Evolutionary conservation across 352 stramenopile species (phyloP).

Genomic region (Detonula confervacea): DNA sequence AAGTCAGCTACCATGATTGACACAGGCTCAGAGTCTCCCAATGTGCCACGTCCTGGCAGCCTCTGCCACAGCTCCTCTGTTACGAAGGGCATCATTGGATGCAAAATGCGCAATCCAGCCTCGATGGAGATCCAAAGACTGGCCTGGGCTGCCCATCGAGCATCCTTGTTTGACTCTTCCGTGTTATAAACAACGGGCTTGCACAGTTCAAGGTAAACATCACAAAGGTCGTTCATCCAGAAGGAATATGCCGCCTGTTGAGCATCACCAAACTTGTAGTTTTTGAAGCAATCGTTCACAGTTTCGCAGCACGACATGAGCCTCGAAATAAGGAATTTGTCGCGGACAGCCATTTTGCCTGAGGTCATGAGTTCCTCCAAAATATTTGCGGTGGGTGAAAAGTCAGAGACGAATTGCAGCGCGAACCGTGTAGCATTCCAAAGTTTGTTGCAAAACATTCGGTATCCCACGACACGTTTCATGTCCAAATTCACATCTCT

Average conservation of each 20-base stretch:
- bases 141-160: slow-evolving; percentile 89
- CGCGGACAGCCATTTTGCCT: slow-evolving; percentile 83
- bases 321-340: slow-evolving; percentile 89
- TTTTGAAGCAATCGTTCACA: slow-evolving; percentile 88
- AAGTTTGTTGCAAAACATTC: slow-evolving; percentile 99
- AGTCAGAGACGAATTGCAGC: slow-evolving; percentile 93
- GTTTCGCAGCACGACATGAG: slow-evolving; percentile 82
- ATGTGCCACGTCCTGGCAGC: slow-evolving; percentile 84
- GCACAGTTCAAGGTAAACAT: slow-evolving; percentile 99
- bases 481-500: slow-evolving; percentile 99
- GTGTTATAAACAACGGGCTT: slow-evolving; percentile 96
- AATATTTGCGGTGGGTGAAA: slow-evolving; percentile 77
- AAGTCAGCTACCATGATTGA: slow-evolving; percentile 91
- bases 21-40: slow-evolving; percentile 74
- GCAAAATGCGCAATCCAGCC: slow-evolving; percentile 93
- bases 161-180: slow-evolving; percentile 80
- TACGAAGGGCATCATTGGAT: slow-evolving; percentile 99
- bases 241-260: slow-evolving; percentile 96
- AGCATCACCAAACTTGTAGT: slow-evolving; percentile 96
- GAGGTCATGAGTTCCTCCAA: slow-evolving; percentile 80
- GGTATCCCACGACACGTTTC: slow-evolving; percentile 97
- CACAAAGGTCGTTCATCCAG: slow-evolving; percentile 98
- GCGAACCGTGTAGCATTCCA: slow-evolving; percentile 99
- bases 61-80: slow-evolving; percentile 99
- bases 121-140: slow-evolving; percentile 95